phyloP scores from a whole-genome alignment of 2,329 filamentous ascomycete species.

The Alternaria panax region DNA sequence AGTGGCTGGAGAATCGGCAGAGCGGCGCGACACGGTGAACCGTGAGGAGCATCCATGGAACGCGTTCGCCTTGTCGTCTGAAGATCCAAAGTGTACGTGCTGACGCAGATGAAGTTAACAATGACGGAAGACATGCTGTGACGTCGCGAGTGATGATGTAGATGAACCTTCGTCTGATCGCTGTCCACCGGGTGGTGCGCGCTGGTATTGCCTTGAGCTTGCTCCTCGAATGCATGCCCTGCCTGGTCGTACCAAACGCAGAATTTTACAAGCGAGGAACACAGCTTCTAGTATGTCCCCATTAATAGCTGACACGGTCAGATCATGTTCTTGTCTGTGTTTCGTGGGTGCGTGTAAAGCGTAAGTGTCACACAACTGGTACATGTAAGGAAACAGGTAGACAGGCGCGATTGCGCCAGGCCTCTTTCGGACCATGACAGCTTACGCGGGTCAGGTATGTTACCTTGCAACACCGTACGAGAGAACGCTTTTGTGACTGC shows the following conservation, averaged over 20 bases:
- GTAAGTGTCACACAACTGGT: background rate
- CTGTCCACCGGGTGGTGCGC: constrained; percentile 4
- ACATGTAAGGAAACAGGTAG: background rate
- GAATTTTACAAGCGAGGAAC: constrained; percentile 4
- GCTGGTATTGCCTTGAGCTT: background rate
- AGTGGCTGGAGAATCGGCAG: constrained; percentile 1
- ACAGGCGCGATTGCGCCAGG: constrained; percentile 1
- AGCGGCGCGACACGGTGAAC: constrained; percentile 8
- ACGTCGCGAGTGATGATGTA: constrained; percentile 9
- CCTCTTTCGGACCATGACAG: background rate
- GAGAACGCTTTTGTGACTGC: background rate
- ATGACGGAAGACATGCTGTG: background rate
- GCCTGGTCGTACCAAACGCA: constrained; percentile 4
- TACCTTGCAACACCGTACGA: background rate
- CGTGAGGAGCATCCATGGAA: constrained; percentile 6
- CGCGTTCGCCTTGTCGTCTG: constrained; percentile 1
- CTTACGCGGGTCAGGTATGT: background rate
- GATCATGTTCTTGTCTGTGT: constrained; percentile 1
- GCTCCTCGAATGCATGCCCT: constrained; percentile 3
- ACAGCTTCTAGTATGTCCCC: constrained; percentile 9
- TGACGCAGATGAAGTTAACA: background rate
- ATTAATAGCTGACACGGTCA: constrained; percentile 10
- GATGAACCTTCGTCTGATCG: constrained; percentile 3
- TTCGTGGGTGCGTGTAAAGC: background rate
- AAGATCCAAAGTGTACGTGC: constrained; percentile 1